Percentiles rank a stretch among this genome's conserved stretches.
Conservation (phyloP, 495 filamentous ascomycete genomes). For the Daldinia childiae region DNA sequence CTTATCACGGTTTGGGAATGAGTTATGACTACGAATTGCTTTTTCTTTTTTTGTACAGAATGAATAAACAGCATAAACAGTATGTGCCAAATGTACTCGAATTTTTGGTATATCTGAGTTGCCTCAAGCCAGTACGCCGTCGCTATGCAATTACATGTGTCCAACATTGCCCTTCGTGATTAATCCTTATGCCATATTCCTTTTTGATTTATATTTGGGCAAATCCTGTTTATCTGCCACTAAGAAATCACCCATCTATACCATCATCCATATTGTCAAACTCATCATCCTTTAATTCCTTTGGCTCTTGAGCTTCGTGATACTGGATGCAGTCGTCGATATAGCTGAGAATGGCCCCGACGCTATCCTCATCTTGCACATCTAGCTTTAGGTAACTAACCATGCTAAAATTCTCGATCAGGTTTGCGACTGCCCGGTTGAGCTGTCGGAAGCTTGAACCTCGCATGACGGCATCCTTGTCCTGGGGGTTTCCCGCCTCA, state of each 20-base stretch:
- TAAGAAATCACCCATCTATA: neutral
- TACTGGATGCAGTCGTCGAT: conserved; percentile 97
- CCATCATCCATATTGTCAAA: conserved; percentile 60
- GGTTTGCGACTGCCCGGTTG: conserved; percentile 83
- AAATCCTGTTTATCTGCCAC: neutral
- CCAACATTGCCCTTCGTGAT: neutral
- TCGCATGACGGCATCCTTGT: conserved; percentile 74
- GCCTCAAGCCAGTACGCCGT: conserved; percentile 38
- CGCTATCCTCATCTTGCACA: conserved; percentile 92
- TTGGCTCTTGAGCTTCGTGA: conserved; percentile 95
- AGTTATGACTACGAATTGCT: conserved; percentile 20
- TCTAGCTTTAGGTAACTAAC: conserved; percentile 92
- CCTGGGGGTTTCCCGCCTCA: conserved; percentile 63
- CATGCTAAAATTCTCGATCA: conserved; percentile 98
- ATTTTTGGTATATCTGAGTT: conserved; percentile 37
- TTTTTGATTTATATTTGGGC: neutral
- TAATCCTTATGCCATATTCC: conserved; percentile 5
- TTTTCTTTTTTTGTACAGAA: conserved; percentile 25
- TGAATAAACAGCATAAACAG: conserved; percentile 18
- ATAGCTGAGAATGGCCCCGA: conserved; percentile 89
- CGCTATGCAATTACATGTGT: conserved; percentile 43
- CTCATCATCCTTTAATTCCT: conserved; percentile 81
- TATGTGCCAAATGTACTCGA: conserved; percentile 14
- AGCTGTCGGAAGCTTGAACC: conserved; percentile 79
- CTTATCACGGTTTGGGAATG: conserved; percentile 18